phyloP scores from a whole-genome alignment of 257 asterid genomes.

The Ophiorrhiza pumila region DNA sequence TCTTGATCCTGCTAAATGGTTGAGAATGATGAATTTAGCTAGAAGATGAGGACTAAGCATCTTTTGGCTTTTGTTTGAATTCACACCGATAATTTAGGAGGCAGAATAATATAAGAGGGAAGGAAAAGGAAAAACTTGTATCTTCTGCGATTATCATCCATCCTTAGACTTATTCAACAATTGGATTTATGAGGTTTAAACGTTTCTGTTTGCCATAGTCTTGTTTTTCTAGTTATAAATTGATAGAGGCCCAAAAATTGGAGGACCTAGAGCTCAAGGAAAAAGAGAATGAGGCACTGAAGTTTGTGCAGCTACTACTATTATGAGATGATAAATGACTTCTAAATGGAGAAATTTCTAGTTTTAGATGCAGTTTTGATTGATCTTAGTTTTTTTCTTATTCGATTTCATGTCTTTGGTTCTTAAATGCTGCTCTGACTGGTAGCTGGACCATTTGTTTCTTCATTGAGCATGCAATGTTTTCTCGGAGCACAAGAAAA shows the following conservation, averaged over 20 bases:
- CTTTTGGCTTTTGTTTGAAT: not conserved
- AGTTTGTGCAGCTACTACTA: not conserved
- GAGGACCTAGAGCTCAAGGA: not conserved
- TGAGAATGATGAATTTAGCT: not conserved
- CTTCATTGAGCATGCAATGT: not conserved
- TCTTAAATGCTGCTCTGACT: not conserved
- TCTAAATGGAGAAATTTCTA: too few relatives aligned
- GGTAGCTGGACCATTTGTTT: not conserved
- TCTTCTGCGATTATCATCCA: not conserved
- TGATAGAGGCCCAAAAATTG: not conserved
- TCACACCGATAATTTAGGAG: not conserved
- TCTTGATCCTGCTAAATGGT: constrained; percentile 2
- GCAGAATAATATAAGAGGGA: not conserved
- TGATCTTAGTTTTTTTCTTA: not conserved
- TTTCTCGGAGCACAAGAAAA: not conserved
- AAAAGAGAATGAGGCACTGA: not conserved
- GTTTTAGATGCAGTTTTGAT: not conserved
- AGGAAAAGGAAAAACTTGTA: not conserved
- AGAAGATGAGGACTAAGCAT: not conserved
- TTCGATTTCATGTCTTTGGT: not conserved
- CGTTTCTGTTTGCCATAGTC: not conserved
- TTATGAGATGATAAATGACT: not conserved
- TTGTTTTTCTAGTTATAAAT: not conserved
- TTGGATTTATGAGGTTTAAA: not conserved
- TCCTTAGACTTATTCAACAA: not conserved